phyloP scores from a whole-genome alignment of 1,139 yeast species.

The Magnusiomyces tetraspermus region DNA sequence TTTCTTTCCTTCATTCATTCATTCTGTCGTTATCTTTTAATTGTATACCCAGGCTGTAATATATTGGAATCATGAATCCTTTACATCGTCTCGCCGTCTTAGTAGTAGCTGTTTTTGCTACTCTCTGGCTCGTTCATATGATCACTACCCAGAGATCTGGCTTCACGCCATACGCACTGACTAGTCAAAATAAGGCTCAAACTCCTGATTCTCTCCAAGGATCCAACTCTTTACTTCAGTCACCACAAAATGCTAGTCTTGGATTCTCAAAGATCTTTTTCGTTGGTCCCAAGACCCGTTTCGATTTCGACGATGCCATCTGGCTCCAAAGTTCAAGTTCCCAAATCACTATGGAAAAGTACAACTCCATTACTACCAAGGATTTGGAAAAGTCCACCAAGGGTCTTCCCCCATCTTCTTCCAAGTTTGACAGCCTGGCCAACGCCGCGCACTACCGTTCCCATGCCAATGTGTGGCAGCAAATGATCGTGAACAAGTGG shows the following conservation, averaged over 20 bases:
- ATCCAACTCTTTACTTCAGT: not conserved
- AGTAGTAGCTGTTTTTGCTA: no score
- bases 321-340: slow-evolving; percentile 12
- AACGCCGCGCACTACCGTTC: slow-evolving; percentile 2
- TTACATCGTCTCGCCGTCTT: no score
- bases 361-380: slow-evolving; percentile 1
- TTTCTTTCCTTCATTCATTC: no score
- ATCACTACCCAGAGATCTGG: no score
- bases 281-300: slow-evolving; percentile 15
- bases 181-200: no score
- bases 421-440: not conserved
- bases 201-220: no score
- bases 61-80: no score
- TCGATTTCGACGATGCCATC: slow-evolving; percentile 17
- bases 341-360: slow-evolving; percentile 4
- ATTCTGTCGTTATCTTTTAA: no score
- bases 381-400: slow-evolving; percentile 11
- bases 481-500: slow-evolving; percentile 3
- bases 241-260: slow-evolving; percentile 14
- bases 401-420: slow-evolving; percentile 1
- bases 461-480: slow-evolving; percentile 7
- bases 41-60: no score
- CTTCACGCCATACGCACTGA: no score
- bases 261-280: slow-evolving; percentile 17
- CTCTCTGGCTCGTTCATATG: no score